These are phyloP conservation scores for Musa troglodytarum DNA, from an alignment of 176 grass and related monocot genomes.

Conservation along the genomic window DNA sequence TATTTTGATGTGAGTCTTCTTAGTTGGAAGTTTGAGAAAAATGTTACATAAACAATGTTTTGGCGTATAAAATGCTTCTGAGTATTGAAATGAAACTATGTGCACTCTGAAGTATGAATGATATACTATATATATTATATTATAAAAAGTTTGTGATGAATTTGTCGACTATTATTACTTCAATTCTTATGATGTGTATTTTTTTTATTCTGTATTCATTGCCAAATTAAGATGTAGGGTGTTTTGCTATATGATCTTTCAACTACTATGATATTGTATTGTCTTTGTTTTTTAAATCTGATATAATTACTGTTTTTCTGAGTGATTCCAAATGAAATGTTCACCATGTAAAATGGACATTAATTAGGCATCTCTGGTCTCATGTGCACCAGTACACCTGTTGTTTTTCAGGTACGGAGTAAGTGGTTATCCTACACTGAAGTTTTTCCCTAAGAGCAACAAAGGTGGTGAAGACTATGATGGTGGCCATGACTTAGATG, in stretches of 20 bases:
- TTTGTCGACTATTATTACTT: too few relatives aligned
- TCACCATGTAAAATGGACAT: too few relatives aligned
- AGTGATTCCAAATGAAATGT: neutral
- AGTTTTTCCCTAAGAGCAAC: constrained; percentile 90
- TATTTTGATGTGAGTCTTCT: too few relatives aligned
- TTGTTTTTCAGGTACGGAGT: constrained; percentile 66
- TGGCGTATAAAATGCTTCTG: neutral
- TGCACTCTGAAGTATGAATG: neutral
- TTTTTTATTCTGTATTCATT: neutral
- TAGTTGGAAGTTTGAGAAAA: too few relatives aligned
- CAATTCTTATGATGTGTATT: neutral
- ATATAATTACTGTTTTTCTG: neutral
- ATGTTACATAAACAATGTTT: neutral
- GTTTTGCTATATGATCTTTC: too few relatives aligned
- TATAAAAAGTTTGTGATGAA: too few relatives aligned
- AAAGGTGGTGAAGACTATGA: constrained; percentile 98
- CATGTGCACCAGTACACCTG: neutral
- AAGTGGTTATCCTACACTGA: constrained; percentile 84
- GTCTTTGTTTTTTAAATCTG: neutral
- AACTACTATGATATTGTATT: neutral
- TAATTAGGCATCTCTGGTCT: neutral
- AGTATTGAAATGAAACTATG: neutral
- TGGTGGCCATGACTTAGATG: constrained; percentile 70
- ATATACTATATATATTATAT: too few relatives aligned
- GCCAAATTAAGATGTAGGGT: neutral